Conservation (phyloP, 176 grass and related monocot species). For the Alloteropsis semialata region DNA sequence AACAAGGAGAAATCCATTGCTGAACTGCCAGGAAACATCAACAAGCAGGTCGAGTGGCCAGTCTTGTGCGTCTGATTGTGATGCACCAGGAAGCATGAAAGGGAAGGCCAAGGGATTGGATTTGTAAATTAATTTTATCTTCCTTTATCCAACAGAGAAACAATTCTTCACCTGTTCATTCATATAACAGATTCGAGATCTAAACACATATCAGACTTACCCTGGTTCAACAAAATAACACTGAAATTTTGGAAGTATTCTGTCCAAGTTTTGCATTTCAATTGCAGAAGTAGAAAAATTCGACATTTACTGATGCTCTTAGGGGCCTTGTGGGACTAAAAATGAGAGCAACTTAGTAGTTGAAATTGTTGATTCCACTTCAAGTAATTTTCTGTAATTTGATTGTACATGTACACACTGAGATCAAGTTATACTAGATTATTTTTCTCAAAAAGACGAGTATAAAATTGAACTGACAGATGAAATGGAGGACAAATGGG, state of each 20-base stretch:
- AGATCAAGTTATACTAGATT: conserved; percentile 4
- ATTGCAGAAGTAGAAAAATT: background rate
- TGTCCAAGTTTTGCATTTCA: conserved; percentile 1
- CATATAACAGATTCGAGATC: too few relatives aligned
- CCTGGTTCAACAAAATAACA: conserved; percentile 1
- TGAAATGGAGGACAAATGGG: conserved; percentile 14
- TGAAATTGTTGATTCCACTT: background rate
- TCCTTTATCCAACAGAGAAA: too few relatives aligned
- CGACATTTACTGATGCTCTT: background rate
- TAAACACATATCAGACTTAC: background rate
- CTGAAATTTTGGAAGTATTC: background rate
- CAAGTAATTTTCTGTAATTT: conserved; percentile 16
- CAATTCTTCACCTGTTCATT: too few relatives aligned
- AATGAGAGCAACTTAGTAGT: background rate
- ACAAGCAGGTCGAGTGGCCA: too few relatives aligned
- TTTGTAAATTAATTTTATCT: too few relatives aligned
- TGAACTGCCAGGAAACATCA: too few relatives aligned
- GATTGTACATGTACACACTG: conserved; percentile 15
- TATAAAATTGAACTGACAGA: conserved; percentile 31
- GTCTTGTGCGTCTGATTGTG: too few relatives aligned
- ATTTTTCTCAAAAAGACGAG: background rate
- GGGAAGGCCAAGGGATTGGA: too few relatives aligned
- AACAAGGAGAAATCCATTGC: too few relatives aligned
- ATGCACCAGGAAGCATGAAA: too few relatives aligned
- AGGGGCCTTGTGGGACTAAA: conserved; percentile 2